Percentiles rank a stretch among this genome's conserved stretches.
These are phyloP conservation scores for Candida sanyaensis DNA, from an alignment of 1,139 yeast genomes.

Conservation along the genomic window DNA sequence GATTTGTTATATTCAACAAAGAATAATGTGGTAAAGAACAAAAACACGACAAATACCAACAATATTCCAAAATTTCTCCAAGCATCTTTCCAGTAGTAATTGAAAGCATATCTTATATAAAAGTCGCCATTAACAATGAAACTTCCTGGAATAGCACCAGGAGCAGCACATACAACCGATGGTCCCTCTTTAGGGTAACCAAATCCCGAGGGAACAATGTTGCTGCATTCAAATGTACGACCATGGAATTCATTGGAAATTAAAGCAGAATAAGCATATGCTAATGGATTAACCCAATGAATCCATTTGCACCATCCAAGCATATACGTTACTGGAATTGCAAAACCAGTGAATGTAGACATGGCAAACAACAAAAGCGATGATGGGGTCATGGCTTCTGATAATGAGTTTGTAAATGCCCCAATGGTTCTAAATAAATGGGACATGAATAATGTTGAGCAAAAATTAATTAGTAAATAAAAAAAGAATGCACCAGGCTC, in stretches of 20 bases:
- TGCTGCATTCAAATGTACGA: slow-evolving; percentile 48
- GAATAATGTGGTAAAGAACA: slow-evolving; percentile 54
- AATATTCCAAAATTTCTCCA: slow-evolving; percentile 87
- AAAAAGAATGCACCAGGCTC: slow-evolving; percentile 63
- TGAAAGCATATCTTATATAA: slow-evolving; percentile 49
- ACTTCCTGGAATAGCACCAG: slow-evolving; percentile 65
- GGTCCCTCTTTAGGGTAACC: slow-evolving; percentile 30
- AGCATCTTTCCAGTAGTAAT: slow-evolving; percentile 57
- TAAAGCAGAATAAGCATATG: slow-evolving; percentile 56
- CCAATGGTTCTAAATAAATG: slow-evolving; percentile 64
- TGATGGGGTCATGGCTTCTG: slow-evolving; percentile 66
- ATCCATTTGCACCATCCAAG: slow-evolving; percentile 69
- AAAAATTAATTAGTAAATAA: slow-evolving; percentile 46
- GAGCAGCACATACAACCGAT: slow-evolving; percentile 56
- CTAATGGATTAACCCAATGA: slow-evolving; percentile 57
- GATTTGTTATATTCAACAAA: slow-evolving; percentile 71
- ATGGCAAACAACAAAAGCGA: slow-evolving; percentile 54
- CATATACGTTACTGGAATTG: slow-evolving; percentile 57
- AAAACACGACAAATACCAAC: slow-evolving; percentile 55
- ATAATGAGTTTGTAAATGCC: slow-evolving; percentile 52
- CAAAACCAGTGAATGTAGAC: slow-evolving; percentile 61
- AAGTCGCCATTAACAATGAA: slow-evolving; percentile 55
- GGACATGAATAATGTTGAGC: slow-evolving; percentile 53
- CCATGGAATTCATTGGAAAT: slow-evolving; percentile 58
- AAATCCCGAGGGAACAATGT: slow-evolving; percentile 51